Evolutionary conservation across 441 rosid genomes (phyloP).

Genomic region (Croton laevigatus): DNA sequence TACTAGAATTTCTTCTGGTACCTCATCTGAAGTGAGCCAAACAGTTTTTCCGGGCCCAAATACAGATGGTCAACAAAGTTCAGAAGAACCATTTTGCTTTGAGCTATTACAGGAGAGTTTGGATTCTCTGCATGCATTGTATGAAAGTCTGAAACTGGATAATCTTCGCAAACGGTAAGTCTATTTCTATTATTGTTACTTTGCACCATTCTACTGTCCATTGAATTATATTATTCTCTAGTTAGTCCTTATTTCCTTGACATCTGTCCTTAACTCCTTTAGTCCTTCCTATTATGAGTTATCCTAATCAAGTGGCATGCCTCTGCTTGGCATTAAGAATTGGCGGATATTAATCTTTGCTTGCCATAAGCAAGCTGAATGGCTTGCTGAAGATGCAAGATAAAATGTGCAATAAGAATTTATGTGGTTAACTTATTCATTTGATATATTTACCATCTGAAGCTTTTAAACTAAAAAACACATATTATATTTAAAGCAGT

Average conservation of each 20-base stretch:
- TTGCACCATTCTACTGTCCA: not conserved
- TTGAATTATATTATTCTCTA: conserved; percentile 3
- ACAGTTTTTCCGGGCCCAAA: conserved; percentile 33
- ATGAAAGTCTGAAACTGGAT: conserved; percentile 94
- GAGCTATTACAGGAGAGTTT: conserved; percentile 61
- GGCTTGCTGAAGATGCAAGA: not conserved
- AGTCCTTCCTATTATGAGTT: not conserved
- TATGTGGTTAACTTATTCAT: not conserved
- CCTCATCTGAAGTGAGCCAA: conserved; percentile 31
- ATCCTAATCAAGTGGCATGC: not conserved
- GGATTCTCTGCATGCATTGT: conserved; percentile 84
- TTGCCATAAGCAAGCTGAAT: not conserved
- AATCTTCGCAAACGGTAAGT: conserved; percentile 87
- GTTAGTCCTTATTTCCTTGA: conserved; percentile 1
- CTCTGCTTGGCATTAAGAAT: not conserved
- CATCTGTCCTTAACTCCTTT: not conserved
- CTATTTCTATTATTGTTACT: conserved; percentile 9
- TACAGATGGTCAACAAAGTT: conserved; percentile 36
- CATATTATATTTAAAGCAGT: not conserved
- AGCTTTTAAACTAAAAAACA: not conserved
- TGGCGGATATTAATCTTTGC: not conserved
- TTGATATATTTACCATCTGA: not conserved
- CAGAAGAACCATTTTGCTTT: conserved; percentile 42
- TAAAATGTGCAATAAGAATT: not conserved
- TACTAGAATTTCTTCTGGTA: conserved; percentile 37